phyloP scores from a whole-genome alignment of 163 green algal species.

The Chlorella variabilis region DNA sequence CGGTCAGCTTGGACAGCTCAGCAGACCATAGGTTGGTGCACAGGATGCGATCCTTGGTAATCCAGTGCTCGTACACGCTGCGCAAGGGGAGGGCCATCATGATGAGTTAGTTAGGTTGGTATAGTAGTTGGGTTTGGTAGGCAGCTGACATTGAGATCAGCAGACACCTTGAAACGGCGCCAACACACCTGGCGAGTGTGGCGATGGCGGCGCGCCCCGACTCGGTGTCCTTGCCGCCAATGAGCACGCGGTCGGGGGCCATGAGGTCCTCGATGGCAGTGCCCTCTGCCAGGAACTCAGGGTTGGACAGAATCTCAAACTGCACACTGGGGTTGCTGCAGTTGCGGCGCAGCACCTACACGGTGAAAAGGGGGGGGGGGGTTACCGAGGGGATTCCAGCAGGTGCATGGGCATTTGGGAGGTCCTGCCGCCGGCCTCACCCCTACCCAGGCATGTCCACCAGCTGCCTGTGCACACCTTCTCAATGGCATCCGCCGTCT shows the following conservation, averaged over 20 bases:
- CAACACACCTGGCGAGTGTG: slow-evolving; percentile 54
- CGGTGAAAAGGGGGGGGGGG: too few species aligned
- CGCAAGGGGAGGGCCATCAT: neutral
- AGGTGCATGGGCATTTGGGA: too few species aligned
- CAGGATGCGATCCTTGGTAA: slow-evolving; percentile 93
- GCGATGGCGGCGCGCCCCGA: slow-evolving; percentile 74
- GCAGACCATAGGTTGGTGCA: slow-evolving; percentile 97
- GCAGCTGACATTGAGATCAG: too few species aligned
- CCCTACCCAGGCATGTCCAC: neutral
- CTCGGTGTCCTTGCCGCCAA: slow-evolving; percentile 88
- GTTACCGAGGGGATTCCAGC: too few species aligned
- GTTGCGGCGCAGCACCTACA: slow-evolving; percentile 90
- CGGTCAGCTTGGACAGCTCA: slow-evolving; percentile 98
- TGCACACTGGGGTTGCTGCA: slow-evolving; percentile 78
- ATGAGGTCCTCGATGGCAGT: slow-evolving; percentile 96
- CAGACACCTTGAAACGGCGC: too few species aligned
- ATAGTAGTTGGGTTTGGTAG: too few species aligned
- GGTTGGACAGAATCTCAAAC: slow-evolving; percentile 99
- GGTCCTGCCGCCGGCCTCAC: too few species aligned
- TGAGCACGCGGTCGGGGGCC: slow-evolving; percentile 93
- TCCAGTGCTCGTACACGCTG: slow-evolving; percentile 96
- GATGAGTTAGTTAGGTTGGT: too few species aligned
- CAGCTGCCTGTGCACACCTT: slow-evolving; percentile 76
- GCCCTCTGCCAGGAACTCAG: slow-evolving; percentile 99
- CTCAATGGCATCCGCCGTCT: slow-evolving; percentile 98